Evolutionary conservation across 352 stramenopile genomes (phyloP), one percentile per base, ranked within the genome.

Genomic region (Pseudoperonospora humuli): DNA sequence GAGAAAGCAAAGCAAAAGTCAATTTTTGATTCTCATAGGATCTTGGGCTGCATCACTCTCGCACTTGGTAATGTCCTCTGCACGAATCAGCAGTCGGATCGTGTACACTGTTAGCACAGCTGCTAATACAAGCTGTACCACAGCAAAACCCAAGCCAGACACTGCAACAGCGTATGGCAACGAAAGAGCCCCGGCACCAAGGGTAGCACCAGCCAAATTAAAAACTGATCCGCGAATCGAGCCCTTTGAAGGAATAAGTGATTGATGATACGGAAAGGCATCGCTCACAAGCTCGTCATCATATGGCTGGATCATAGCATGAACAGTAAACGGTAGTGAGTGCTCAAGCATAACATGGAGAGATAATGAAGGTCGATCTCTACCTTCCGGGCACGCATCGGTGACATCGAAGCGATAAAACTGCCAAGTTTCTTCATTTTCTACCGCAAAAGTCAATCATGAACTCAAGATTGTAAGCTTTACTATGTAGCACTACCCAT

Each of bases 181-280:
- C 17, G 76, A 89, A 6, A 92, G 60, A 26, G 79, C 79, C 14
- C 79, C 79, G 10, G 79, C 79, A 8, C 79, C 79, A 8, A 92
- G 68, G 23, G 79, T 92, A 27, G 79, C 79, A 18, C 79, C 75
- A n/a, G 73, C 73, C 11, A 92, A 57, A 57, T 92, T 92, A 35
- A 92, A 92, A 13, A 92, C 72, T 2, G 79, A 92, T 39, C 79
- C 79, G 13, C 76, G 76, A 57, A 92, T 84, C 7, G 79, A 92
- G 5, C 79, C 76, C 45, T 85, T 87, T 4, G 79, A 82, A 28
- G 79, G 79, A 46, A 89, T 82, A 36, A 88, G 66, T 24, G 75
- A 84, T 59, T 84, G 72, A 54, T 89, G 76, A 36, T 87, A 81
- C 31, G 74, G 64, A 39, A 86, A 91, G 15, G 70, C 58, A 45